Conservation (phyloP, 2,329 filamentous ascomycete genomes). For the Stemphylium beticola region DNA sequence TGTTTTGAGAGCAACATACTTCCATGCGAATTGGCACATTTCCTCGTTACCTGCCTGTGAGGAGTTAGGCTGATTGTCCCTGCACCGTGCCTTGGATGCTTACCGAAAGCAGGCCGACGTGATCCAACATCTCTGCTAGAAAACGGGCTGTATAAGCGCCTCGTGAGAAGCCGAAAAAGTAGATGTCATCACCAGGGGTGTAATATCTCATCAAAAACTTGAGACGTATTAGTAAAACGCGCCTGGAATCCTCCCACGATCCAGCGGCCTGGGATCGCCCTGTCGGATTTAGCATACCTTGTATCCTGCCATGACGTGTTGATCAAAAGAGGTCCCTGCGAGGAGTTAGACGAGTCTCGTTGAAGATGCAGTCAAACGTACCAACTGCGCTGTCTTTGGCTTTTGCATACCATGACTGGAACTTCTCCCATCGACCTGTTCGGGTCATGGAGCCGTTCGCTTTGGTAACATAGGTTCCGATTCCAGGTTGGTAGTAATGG, state of each 20-base stretch:
- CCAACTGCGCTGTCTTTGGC: constrained; percentile 77
- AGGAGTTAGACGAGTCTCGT: constrained; percentile 1
- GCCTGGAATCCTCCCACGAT: no score
- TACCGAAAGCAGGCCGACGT: constrained; percentile 74
- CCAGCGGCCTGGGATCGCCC: no score
- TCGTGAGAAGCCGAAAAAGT: constrained; percentile 57
- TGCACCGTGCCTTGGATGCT: constrained; percentile 2
- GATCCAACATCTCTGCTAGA: constrained; percentile 80
- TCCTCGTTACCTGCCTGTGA: constrained; percentile 76
- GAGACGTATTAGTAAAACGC: background rate
- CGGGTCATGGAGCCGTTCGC: constrained; percentile 59
- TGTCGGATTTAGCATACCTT: constrained; percentile 63
- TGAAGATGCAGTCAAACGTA: background rate
- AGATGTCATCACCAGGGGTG: constrained; percentile 55
- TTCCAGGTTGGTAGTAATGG: constrained; percentile 58
- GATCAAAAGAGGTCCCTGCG: constrained; percentile 74
- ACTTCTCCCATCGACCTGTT: constrained; percentile 61
- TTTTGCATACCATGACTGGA: constrained; percentile 72
- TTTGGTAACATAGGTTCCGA: constrained; percentile 72
- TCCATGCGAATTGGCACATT: constrained; percentile 84
- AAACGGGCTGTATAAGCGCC: constrained; percentile 60
- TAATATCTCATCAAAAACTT: constrained; percentile 59
- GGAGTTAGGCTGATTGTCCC: background rate
- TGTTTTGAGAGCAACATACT: constrained; percentile 43
- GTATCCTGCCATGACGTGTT: constrained; percentile 84